These are phyloP conservation scores for Rubia peregrina DNA, from an alignment of 305 asterid genomes.

Conservation along the genomic window DNA sequence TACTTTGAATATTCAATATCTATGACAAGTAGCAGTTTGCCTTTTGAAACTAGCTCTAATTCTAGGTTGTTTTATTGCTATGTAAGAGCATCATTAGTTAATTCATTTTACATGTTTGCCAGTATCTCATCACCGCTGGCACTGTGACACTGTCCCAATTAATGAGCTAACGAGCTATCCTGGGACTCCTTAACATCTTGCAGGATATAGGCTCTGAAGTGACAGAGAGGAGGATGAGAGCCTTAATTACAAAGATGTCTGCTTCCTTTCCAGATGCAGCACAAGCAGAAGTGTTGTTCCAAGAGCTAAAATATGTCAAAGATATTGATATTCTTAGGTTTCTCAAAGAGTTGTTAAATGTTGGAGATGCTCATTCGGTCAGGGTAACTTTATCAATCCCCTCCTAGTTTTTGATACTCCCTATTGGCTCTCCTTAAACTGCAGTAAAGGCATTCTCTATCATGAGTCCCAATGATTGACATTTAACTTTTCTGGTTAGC, in stretches of 20 bases:
- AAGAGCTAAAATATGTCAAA: conserved; percentile 40
- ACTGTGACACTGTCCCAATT: neutral
- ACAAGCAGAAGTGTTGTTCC: conserved; percentile 61
- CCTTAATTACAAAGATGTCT: conserved; percentile 53
- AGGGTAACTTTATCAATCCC: conserved; percentile 33
- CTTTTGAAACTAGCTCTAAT: neutral
- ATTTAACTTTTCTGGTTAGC: neutral
- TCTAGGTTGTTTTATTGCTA: neutral
- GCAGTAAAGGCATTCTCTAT: neutral
- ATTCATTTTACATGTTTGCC: neutral
- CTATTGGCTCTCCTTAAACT: neutral
- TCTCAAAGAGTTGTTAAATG: conserved; percentile 39
- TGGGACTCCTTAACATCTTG: conserved; percentile 16
- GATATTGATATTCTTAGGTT: conserved; percentile 31
- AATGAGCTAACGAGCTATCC: conserved; percentile 3
- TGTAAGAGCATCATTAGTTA: neutral
- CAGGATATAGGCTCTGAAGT: conserved; percentile 44
- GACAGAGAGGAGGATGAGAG: conserved; percentile 40
- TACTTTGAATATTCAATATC: neutral
- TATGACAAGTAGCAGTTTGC: neutral
- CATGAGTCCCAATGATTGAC: neutral
- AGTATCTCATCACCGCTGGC: neutral
- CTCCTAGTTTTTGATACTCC: conserved; percentile 11
- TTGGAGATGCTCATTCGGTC: conserved; percentile 35
- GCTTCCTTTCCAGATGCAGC: conserved; percentile 61